Base-by-base conservation (phyloP, 768 basidiomycete species). In the Roridomyces roridus region DNA sequence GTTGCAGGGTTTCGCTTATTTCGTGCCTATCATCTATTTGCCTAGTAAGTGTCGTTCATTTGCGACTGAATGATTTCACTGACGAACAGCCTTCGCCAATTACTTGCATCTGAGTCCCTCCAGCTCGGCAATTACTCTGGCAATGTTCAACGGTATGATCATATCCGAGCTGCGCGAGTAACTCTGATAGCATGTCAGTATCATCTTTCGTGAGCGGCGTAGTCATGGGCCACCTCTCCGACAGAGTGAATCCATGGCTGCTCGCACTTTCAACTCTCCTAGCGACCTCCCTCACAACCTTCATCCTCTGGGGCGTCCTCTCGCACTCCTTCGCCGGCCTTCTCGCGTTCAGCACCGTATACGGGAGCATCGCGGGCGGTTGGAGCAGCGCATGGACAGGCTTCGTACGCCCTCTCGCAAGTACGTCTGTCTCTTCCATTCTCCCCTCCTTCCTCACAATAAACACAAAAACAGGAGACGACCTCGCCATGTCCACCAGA, bases 291-390 rank as follows among this genome's bases (percentile, higher is more conserved):
- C 24, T 67, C 17, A 55, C 61, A 18, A 70, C 68, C 1, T 72
- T 72, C 59, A 31, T 72, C 18, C 53, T 71, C 17, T 72, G 71
- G 71, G 71, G 71, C 20, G 51, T 70, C 7, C 54, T 68, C 0
- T 68, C 68, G 34, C 57, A 59, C 42, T 62, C 66, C 4, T 63
- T 71, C 20, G 57, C 59, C 5, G 70, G 69, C 0, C 58, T 72
- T 2, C 50, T 71, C 5, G 57, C 56, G 10, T 72, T 67, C 34
- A 56, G 68, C 21, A 55, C 70, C 18, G 65, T 42, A 2, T 72
- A 69, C 34, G 71, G 71, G 8, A 55, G 41, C 23, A 21, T 69
- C 14, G 70, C 69, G 1, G 59, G 69, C 8, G 67, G 68, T 6
- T 71, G 69, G 68, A 63, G 46, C 15, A 68, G 71, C 37, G 20